These are phyloP conservation scores for Suillus alpinus DNA, from an alignment of 768 basidiomycete genomes.

Conservation along the genomic window DNA sequence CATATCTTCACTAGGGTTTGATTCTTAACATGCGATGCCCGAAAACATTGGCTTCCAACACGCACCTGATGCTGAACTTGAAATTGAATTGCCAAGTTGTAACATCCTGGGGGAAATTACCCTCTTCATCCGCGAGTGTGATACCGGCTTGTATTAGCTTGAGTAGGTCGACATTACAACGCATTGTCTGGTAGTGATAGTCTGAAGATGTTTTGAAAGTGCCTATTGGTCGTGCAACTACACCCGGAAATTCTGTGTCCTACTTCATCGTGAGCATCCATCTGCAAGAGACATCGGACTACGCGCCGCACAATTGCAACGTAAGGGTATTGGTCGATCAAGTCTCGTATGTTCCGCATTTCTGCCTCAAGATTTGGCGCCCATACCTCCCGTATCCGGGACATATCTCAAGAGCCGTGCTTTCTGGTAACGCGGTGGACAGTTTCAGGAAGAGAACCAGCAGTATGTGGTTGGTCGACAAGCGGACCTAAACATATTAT, in stretches of 20 bases:
- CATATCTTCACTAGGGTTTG: constrained; percentile 82
- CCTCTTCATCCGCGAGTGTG: constrained; percentile 91
- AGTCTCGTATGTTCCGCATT: constrained; percentile 82
- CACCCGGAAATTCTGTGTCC: constrained; percentile 99
- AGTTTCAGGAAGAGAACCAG: background rate
- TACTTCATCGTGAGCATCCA: constrained; percentile 35
- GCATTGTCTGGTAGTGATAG: constrained; percentile 99
- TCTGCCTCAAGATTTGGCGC: constrained; percentile 88
- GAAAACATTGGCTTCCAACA: background rate
- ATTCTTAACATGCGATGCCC: background rate
- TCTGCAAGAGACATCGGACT: constrained; percentile 13
- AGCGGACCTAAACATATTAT: constrained; percentile 8
- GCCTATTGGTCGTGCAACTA: constrained; percentile 96
- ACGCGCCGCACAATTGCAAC: constrained; percentile 78
- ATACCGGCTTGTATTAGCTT: constrained; percentile 98
- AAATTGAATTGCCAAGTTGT: constrained; percentile 99
- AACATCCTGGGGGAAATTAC: constrained; percentile 84
- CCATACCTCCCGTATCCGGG: constrained; percentile 95
- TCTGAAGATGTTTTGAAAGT: constrained; percentile 95
- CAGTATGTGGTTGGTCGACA: background rate
- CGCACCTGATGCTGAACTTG: constrained; percentile 80
- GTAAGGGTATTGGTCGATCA: constrained; percentile 89
- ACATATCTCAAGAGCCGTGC: constrained; percentile 39
- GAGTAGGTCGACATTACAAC: constrained; percentile 97
- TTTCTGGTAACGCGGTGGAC: background rate